Evolutionary conservation across 1,284 basidiomycete species (phyloP).

Genomic region (Coriolopsis trogii): DNA sequence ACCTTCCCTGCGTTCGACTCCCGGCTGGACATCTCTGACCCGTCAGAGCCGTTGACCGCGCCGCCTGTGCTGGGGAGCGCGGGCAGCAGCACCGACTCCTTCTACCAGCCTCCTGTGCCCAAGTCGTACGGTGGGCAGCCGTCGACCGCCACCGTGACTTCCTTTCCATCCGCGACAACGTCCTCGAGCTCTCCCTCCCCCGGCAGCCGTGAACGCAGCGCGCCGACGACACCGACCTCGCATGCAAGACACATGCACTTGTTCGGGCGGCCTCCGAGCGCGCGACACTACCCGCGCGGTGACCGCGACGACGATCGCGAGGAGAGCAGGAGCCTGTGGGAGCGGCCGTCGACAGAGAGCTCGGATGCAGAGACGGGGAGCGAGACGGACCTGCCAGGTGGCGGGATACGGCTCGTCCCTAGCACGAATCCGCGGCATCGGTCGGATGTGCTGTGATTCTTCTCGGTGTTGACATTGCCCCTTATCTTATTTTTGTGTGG

Average conservation of each 20-base stretch:
- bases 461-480: too few species aligned
- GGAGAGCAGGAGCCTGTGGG: slow-evolving; percentile 42
- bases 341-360: slow-evolving; percentile 25
- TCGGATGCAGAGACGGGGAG: slow-evolving; percentile 19
- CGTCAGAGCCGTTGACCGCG: slow-evolving; percentile 30
- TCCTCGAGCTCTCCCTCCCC: slow-evolving; percentile 17
- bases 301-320: slow-evolving; percentile 39
- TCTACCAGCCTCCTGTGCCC: slow-evolving; percentile 18
- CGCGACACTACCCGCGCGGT: slow-evolving; percentile 37
- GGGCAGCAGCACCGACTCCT: slow-evolving; percentile 15
- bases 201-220: slow-evolving; percentile 7
- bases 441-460: slow-evolving; percentile 15
- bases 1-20: slow-evolving; percentile 17
- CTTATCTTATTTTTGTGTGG: not conserved
- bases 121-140: slow-evolving; percentile 38
- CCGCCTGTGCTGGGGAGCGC: slow-evolving; percentile 32
- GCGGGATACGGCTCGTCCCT: slow-evolving; percentile 34
- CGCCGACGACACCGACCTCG: slow-evolving; percentile 13
- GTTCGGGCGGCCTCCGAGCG: slow-evolving; percentile 27
- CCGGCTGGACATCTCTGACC: slow-evolving; percentile 19
- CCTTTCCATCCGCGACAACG: slow-evolving; percentile 28
- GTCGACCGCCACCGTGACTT: slow-evolving; percentile 32
- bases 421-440: slow-evolving; percentile 19
- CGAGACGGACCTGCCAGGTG: slow-evolving; percentile 21
- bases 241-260: slow-evolving; percentile 21